Evolutionary conservation across 1,284 basidiomycete genomes (phyloP), one percentile per base, ranked within the genome.

Genomic region (Rhizopogon parksii): DNA sequence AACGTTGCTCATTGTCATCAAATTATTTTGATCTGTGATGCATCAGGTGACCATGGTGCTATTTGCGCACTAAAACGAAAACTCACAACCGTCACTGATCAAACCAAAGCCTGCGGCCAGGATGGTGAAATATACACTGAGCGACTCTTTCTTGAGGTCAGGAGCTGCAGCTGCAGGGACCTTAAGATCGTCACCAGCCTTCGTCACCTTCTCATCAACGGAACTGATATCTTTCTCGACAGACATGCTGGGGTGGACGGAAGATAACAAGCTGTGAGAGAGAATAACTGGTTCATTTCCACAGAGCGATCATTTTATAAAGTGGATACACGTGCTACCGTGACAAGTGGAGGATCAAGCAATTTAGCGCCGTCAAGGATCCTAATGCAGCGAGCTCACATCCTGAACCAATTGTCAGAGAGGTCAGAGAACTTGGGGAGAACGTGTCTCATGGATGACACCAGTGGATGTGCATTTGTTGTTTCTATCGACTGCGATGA

Each of bases 71-170:
- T 15, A 48, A 37, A 24, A 38, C 24, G 8, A 35, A 32, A 36
- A 71, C 71, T 68, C 59, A 81, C 81, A 83, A 38, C 85, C 85
- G 71, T 88, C 84, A 50, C 78, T 82, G 55, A 87, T 80, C 39
- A 87, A 67, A 38, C 83, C 84, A 60, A 81, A 82, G 1, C 79
- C 83, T 19, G 83, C 74, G 39, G 82, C 82, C 34, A 74, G 66
- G 56, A 85, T 82, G 12, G 82, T 82, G 60, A 83, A 79, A 62
- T 78, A 78, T 17, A 73, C 69, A 58, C 82, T 83, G 46, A 80
- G 61, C 8, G 58, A 64, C 56, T 78, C 74, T 56, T 66, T 77
- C n/a, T 60, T 54, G 17, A 65, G 56, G 40, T 62, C 53, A 39
- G 68, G 64, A 21, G 53, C 59, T 32, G 55, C 53, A 42, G 52